Base-by-base conservation (phyloP, 1,139 yeast species). In the Geotrichum australiense region DNA sequence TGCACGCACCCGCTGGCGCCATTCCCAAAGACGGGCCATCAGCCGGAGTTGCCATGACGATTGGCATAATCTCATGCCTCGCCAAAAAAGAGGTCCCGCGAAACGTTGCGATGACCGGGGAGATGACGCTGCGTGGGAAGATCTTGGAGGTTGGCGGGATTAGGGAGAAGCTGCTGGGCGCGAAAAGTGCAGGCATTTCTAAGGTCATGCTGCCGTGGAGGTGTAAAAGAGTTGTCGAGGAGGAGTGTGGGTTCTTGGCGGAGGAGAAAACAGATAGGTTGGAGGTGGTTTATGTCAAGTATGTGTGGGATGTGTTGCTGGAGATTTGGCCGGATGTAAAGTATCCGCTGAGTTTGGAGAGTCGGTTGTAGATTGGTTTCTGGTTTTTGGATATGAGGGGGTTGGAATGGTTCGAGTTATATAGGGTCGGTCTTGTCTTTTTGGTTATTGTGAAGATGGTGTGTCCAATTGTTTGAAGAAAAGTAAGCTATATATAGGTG, bases 1-100 rank as follows among this genome's bases (percentile, higher is more conserved):
- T 86, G 51, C 96, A 86, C 59, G 94, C 86, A 32, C 96, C 96
- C 0, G 80, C 81, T 68, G 96, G 96, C 0, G 83, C 93, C 0
- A 71, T 86, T 32, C 79, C 82, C 26, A 87, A 87, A 62, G 96
- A 87, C 59, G 96, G 96, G 0, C 96, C 96, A 2, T 79, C 89
- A 29, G 96, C 96, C 0, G 96, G 96, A 30, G 77, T 85, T 33
- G 85, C 96, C 3, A 85, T 87, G 78, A 82, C 96, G 0, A 63
- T 86, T 39, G 83, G 87, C 58, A 68, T 87, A 43, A 64, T 87
- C 35, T 85, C 95, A 0, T 66, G 84, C 45, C 71, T 87, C 3
- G 61, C 85, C 42, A 73, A 79, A 47, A 73, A 70, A 47, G 80
- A 87, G 0, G 82, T 86, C 10, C 79, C 83, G 5, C 62, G 73